A percentile compares a stretch with the other conserved stretches of the same genome.
Conservation (phyloP, 371 early-diverging fungal genomes). For the Lichtheimia corymbifera region DNA sequence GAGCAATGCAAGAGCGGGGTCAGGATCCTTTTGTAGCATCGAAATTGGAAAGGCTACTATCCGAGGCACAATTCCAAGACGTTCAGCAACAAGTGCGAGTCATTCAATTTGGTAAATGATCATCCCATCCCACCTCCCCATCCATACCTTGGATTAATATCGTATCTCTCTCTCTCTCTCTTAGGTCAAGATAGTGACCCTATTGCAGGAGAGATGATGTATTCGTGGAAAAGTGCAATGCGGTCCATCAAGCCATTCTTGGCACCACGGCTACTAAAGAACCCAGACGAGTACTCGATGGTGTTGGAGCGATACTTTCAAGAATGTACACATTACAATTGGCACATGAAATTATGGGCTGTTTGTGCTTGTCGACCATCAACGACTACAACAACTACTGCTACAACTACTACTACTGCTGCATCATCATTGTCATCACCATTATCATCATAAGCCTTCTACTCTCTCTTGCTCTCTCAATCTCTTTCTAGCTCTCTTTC, state of each 20-base stretch:
- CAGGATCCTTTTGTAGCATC: constrained; percentile 38
- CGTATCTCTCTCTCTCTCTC: not conserved
- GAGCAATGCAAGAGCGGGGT: constrained; percentile 29
- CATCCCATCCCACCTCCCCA: too few relatives aligned
- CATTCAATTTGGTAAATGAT: constrained; percentile 30
- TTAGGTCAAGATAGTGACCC: constrained; percentile 31
- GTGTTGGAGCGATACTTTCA: constrained; percentile 35
- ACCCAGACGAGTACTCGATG: constrained; percentile 24
- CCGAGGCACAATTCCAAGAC: constrained; percentile 25
- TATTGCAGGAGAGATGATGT: constrained; percentile 38
- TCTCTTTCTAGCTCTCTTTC: not conserved
- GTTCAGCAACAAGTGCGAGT: constrained; percentile 20
- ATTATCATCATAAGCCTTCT: constrained; percentile 5
- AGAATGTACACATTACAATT: constrained; percentile 34
- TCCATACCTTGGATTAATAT: not conserved
- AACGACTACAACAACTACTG: not conserved
- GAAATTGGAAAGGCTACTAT: constrained; percentile 27
- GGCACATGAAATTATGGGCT: constrained; percentile 31
- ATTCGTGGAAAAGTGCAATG: constrained; percentile 43
- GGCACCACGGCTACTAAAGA: constrained; percentile 20
- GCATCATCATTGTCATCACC: constrained; percentile 2
- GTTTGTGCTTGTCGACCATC: constrained; percentile 30
- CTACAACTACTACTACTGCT: not conserved
- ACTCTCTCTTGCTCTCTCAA: not conserved
- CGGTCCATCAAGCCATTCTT: constrained; percentile 34